Evolutionary conservation across 768 basidiomycete genomes (phyloP).

Genomic region (Neoboletus magnificus): DNA sequence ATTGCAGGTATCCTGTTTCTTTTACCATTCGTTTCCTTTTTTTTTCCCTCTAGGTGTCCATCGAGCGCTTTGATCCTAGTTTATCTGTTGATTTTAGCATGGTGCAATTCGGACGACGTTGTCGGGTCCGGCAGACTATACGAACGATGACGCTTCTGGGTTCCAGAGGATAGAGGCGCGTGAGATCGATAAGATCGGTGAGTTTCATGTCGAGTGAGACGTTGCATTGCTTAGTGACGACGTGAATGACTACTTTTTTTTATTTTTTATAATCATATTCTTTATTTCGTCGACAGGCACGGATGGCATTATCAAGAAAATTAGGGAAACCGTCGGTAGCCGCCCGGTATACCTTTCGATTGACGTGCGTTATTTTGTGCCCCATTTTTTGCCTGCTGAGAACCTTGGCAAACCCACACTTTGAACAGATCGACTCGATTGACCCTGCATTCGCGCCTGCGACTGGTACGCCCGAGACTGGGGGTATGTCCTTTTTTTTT

Average conservation of each 20-base stretch:
- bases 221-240: not conserved
- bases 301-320: slow-evolving; percentile 75
- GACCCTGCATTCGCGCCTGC: slow-evolving; percentile 83
- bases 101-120: slow-evolving; percentile 86
- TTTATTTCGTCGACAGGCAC: slow-evolving; percentile 43
- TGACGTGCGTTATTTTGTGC: slow-evolving; percentile 44
- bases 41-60: slow-evolving; percentile 1
- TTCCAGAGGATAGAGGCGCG: slow-evolving; percentile 82
- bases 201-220: slow-evolving; percentile 4
- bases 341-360: slow-evolving; percentile 77
- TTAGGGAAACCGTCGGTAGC: slow-evolving; percentile 72
- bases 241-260: not conserved
- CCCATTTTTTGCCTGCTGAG: not conserved
- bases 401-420: not conserved
- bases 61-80: slow-evolving; percentile 72
- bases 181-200: slow-evolving; percentile 80
- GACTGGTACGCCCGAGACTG: slow-evolving; percentile 82
- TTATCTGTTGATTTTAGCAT: slow-evolving; percentile 55
- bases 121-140: slow-evolving; percentile 72
- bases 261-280: not conserved
- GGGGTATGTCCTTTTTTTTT: slow-evolving; percentile 37
- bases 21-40: slow-evolving; percentile 6
- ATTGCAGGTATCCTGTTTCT: slow-evolving; percentile 67
- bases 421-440: slow-evolving; percentile 64
- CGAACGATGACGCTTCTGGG: slow-evolving; percentile 72